phyloP scores from a whole-genome alignment of 2,329 filamentous ascomycete species.

The Fusarium albidum region DNA sequence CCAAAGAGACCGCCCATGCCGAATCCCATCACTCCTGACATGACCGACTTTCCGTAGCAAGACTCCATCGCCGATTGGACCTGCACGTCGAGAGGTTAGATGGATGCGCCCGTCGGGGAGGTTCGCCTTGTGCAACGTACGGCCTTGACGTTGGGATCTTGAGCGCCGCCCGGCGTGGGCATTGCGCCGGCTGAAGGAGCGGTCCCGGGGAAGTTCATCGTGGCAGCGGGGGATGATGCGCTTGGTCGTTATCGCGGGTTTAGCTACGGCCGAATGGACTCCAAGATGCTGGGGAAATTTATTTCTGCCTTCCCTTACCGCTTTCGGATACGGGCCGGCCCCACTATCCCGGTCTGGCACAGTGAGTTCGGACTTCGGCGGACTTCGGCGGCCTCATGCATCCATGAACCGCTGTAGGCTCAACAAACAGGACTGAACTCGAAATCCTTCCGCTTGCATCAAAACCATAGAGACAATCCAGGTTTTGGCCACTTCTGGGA shows the following conservation, averaged over 20 bases:
- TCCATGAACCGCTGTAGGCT: too few species aligned
- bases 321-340: conserved; percentile 36
- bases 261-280: conserved; percentile 25
- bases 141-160: conserved; percentile 62
- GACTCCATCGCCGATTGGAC: conserved; percentile 90
- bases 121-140: conserved; percentile 50
- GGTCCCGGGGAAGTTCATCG: conserved; percentile 52
- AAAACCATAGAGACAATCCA: too few species aligned
- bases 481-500: too few species aligned
- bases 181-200: conserved; percentile 35
- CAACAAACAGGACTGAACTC: too few species aligned
- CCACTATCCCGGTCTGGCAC: conserved; percentile 38
- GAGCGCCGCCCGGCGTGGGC: conserved; percentile 45
- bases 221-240: conserved; percentile 5
- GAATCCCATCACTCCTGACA: conserved; percentile 94
- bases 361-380: too few species aligned
- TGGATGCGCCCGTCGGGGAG: too few species aligned
- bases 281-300: conserved; percentile 31
- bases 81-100: too few species aligned
- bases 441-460: too few species aligned
- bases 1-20: conserved; percentile 94
- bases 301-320: conserved; percentile 53
- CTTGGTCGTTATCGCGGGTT: conserved; percentile 24
- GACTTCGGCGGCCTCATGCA: conserved; percentile 8
- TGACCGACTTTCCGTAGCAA: conserved; percentile 85